Evolutionary conservation across 169 alveolate species (phyloP).

Genomic region (Plasmodium reichenowi): DNA sequence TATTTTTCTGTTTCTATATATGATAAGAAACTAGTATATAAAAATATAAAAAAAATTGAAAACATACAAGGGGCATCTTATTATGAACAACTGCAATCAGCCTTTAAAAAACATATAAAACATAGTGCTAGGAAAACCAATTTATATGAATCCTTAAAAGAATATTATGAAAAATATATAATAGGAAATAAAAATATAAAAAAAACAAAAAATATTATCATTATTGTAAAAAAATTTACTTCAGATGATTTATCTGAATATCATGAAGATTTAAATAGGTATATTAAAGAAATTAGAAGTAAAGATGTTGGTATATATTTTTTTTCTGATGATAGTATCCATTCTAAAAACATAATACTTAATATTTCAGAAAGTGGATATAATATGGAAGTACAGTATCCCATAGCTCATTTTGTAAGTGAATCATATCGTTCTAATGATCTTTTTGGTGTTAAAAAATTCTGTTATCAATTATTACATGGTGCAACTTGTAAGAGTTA

Average conservation of each 20-base stretch:
- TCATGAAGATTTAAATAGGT: conserved; percentile 37
- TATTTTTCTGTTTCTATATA: conserved; percentile 13
- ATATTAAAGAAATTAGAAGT: conserved; percentile 56
- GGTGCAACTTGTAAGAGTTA: conserved; percentile 45
- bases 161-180: conserved; percentile 44
- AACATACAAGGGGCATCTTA: neutral
- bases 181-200: conserved; percentile 10
- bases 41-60: conserved; percentile 2
- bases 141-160: conserved; percentile 20
- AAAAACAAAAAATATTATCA: conserved; percentile 7
- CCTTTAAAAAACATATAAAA: neutral
- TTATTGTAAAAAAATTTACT: conserved; percentile 25
- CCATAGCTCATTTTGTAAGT: conserved; percentile 25
- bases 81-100: neutral
- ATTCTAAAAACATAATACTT: neutral
- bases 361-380: conserved; percentile 17
- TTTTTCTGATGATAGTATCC: neutral
- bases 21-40: conserved; percentile 40
- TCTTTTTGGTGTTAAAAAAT: conserved; percentile 24
- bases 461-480: conserved; percentile 49
- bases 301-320: conserved; percentile 30
- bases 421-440: neutral
- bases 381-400: neutral
- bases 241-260: conserved; percentile 14
- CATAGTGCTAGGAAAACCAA: neutral